These are phyloP conservation scores for Irpex sp. DNA, from an alignment of 1,284 basidiomycete species.

Conservation along the genomic window DNA sequence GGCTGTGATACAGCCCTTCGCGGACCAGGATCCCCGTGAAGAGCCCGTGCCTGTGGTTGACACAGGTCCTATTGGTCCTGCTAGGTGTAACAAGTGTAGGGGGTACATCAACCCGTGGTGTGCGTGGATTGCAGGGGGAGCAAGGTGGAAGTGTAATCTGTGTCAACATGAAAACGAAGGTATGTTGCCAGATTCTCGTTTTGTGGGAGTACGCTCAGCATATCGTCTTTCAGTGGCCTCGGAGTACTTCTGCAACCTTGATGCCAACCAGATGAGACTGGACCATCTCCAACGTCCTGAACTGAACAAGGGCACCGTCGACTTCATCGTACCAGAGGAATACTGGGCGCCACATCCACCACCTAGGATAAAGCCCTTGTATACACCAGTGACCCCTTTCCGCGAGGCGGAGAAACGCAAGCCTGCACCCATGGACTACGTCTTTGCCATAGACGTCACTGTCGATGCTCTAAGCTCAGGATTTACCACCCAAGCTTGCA, in stretches of 20 bases:
- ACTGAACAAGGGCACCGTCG: constrained; percentile 88
- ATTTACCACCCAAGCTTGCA: constrained; percentile 70
- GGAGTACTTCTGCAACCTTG: constrained; percentile 87
- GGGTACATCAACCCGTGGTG: constrained; percentile 97
- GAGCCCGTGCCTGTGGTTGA: constrained; percentile 80
- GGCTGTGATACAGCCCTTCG: constrained; percentile 89
- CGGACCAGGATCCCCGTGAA: constrained; percentile 78
- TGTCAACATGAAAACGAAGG: constrained; percentile 84
- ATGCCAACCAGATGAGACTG: constrained; percentile 76
- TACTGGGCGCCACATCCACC: constrained; percentile 85
- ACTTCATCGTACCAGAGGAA: constrained; percentile 82
- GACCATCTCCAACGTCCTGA: constrained; percentile 87
- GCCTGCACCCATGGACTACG: constrained; percentile 71
- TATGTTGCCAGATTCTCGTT: constrained; percentile 28
- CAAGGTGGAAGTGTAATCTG: constrained; percentile 91
- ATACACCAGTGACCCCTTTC: constrained; percentile 44
- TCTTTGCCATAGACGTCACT: constrained; percentile 93
- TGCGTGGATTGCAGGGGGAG: constrained; percentile 82
- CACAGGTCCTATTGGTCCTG: constrained; percentile 68
- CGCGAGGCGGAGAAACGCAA: constrained; percentile 42
- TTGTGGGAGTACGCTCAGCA: background rate
- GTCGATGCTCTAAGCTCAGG: constrained; percentile 70
- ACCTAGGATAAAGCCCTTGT: constrained; percentile 49
- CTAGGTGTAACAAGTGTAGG: constrained; percentile 84
- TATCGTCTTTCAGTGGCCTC: constrained; percentile 50